A percentile compares a stretch with the other conserved stretches of the same genome.
Conservation (phyloP, 257 asterid species). For the Schizonepeta tenuifolia region DNA sequence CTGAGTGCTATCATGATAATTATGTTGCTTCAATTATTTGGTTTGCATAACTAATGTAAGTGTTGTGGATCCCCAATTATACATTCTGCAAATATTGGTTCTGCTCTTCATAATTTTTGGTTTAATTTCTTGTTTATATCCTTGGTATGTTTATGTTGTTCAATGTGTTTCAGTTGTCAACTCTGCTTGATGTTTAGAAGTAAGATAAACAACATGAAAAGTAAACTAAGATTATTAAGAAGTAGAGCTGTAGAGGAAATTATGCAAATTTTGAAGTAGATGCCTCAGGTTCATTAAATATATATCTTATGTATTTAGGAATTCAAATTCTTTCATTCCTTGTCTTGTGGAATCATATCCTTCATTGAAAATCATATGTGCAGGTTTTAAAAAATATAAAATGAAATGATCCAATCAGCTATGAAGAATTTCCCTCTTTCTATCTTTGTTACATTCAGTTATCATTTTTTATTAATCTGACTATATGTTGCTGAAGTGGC, state of each 20-base stretch:
- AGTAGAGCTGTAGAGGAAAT: constrained; percentile 3
- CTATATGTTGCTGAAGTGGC: not conserved
- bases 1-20: not conserved
- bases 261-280: not conserved
- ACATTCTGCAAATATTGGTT: not conserved
- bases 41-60: not conserved
- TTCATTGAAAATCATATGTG: constrained; percentile 4
- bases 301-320: not conserved
- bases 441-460: not conserved
- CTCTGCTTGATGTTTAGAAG: not conserved
- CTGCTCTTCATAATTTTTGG: not conserved
- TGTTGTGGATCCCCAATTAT: constrained; percentile 12
- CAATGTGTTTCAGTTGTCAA: not conserved
- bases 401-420: not conserved
- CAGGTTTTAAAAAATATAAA: not conserved
- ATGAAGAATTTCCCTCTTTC: not conserved
- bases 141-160: constrained; percentile 1
- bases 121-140: not conserved
- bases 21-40: not conserved
- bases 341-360: not conserved
- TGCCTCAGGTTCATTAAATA: not conserved
- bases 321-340: not conserved
- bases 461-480: not conserved
- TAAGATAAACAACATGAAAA: not conserved
- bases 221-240: not conserved